Evolutionary conservation across 805 yeast species (phyloP), one percentile per base, ranked within the genome.

Genomic region (Saccharomycopsis fibuligera): DNA sequence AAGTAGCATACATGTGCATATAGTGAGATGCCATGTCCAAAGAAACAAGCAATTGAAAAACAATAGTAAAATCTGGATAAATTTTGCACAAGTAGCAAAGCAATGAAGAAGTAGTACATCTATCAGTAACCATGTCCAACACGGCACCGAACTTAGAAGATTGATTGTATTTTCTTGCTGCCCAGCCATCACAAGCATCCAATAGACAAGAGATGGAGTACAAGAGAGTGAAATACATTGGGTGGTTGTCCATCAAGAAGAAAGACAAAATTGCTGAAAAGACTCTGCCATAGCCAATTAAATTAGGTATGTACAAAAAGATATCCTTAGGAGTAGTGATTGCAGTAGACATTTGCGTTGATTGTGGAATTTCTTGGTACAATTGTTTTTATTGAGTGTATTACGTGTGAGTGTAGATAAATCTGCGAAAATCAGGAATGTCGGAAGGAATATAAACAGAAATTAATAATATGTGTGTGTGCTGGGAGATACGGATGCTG

Each of bases 1-100:
- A 70, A 68, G 88, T 85, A 37, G 98, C 96, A 65, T 90, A 90
- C 99, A 93, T 93, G 69, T 93, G 99, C 86, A 93, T 86, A 69
- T 93, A 93, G 64, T 93, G 99, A 45, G 95, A 85, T 2, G 97
- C 89, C 59, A 93, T 74, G 61, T 86, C 95, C 58, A 93, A 71
- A 9, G 95, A 84, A 44, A 90, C 81, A 57, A 93, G 72, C 23
- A 86, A 58, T 68, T 93, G 99, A 81, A 91, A 90, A 6, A 80
- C 56, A 10, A 86, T 66, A 45, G 78, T 70, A 24, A 27, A 48
- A 12, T 36, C 44, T 10, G 63, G 61, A n/a, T 46, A 41, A 56
- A 51, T 17, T 58, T 47, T 21, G 56, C 93, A 79, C 50, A 93
- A 72, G 64, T 77, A 93, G 64, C 95, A 89, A 57, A 93, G 81